phyloP scores from a whole-genome alignment of 176 grass and related monocot species.

The Urochloa ruziziensis region DNA sequence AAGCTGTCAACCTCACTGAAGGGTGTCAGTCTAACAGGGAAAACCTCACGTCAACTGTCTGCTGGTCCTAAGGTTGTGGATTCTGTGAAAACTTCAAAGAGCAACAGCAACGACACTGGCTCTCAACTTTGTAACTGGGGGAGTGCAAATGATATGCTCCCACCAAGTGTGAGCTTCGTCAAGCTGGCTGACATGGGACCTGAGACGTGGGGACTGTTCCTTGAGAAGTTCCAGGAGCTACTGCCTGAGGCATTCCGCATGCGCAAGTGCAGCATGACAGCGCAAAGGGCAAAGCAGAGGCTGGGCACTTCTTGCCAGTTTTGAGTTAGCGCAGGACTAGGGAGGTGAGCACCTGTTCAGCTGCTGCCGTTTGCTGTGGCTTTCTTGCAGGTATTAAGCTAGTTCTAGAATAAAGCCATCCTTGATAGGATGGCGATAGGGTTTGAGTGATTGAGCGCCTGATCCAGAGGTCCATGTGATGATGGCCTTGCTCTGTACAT shows the following conservation, averaged over 20 bases:
- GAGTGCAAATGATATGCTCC: constrained; percentile 69
- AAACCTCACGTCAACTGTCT: constrained; percentile 42
- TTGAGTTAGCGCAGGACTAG: constrained; percentile 57
- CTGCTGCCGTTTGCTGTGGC: constrained; percentile 36
- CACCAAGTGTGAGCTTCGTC: constrained; percentile 60
- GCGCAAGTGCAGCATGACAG: constrained; percentile 27
- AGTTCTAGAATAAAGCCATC: constrained; percentile 53
- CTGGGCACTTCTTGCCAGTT: constrained; percentile 93
- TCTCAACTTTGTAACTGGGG: constrained; percentile 51
- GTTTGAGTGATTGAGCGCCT: constrained; percentile 31
- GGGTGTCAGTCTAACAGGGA: constrained; percentile 47
- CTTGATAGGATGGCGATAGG: constrained; percentile 23
- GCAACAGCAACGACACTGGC: constrained; percentile 21
- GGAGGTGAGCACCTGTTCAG: constrained; percentile 25
- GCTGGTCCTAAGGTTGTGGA: constrained; percentile 28
- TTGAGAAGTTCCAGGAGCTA: constrained; percentile 88
- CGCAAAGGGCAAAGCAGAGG: constrained; percentile 66
- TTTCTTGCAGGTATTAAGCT: constrained; percentile 39
- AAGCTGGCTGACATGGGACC: constrained; percentile 65
- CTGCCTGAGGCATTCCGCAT: constrained; percentile 47
- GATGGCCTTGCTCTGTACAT: constrained; percentile 55
- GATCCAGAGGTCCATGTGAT: constrained; percentile 36
- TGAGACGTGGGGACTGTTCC: constrained; percentile 62
- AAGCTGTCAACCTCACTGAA: constrained; percentile 77
- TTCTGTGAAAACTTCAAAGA: constrained; percentile 23